Evolutionary conservation across 2,329 filamentous ascomycete species (phyloP).

Genomic region (Lecanicillium sp.): DNA sequence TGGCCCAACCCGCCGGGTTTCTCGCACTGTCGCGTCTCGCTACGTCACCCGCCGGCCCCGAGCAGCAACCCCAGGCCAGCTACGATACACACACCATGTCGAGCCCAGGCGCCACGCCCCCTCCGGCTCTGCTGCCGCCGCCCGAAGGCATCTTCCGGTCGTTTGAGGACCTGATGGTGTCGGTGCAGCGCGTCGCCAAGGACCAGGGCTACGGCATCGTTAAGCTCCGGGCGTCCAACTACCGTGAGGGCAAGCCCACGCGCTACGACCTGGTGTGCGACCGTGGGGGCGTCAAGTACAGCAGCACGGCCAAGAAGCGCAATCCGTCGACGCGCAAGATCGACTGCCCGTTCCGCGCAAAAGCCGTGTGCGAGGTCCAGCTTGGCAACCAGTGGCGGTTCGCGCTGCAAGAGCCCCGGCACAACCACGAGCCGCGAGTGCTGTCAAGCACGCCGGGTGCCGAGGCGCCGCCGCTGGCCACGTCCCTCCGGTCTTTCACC

Average conservation of each 20-base stretch:
- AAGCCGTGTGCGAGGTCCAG: conserved; percentile 58
- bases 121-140: conserved; percentile 45
- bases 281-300: conserved; percentile 58
- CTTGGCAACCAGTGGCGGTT: conserved; percentile 60
- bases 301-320: conserved; percentile 58
- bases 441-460: conserved; percentile 48
- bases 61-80: conserved; percentile 22
- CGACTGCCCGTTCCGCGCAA: conserved; percentile 57
- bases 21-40: conserved; percentile 11
- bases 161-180: conserved; percentile 53
- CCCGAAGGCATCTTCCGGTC: conserved; percentile 55
- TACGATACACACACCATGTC: conserved; percentile 6
- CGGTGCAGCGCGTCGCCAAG: conserved; percentile 54
- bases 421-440: conserved; percentile 56
- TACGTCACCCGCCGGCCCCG: conserved; percentile 20
- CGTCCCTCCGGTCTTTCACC: conserved; percentile 50
- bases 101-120: conserved; percentile 31
- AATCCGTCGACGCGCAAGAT: conserved; percentile 59
- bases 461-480: conserved; percentile 52
- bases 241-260: conserved; percentile 56
- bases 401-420: conserved; percentile 51
- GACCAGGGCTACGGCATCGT: conserved; percentile 58
- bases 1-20: conserved; percentile 7
- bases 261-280: conserved; percentile 59
- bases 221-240: conserved; percentile 57